A percentile compares a stretch with the other conserved stretches of the same genome.
Evolutionary conservation across 2,329 filamentous ascomycete genomes (phyloP).

Genomic region (Tolypocladium amazonense): DNA sequence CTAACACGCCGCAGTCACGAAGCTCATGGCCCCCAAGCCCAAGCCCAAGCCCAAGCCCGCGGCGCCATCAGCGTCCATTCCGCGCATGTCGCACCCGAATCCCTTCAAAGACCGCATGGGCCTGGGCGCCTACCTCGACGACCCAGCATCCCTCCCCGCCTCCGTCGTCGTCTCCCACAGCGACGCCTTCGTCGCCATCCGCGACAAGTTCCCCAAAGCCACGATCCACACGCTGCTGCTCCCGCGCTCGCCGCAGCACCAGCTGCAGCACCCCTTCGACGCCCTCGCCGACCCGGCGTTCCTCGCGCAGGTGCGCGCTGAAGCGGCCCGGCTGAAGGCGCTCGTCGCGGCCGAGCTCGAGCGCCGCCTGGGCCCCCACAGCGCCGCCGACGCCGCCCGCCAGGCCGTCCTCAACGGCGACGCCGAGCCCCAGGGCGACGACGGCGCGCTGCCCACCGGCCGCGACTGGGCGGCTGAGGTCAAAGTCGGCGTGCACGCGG

Average conservation of each 20-base stretch:
- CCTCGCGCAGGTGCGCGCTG: slow-evolving; percentile 48
- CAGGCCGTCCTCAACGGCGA: slow-evolving; percentile 56
- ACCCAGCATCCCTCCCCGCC: slow-evolving; percentile 50
- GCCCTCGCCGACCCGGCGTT: slow-evolving; percentile 65
- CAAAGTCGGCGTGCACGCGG: slow-evolving; percentile 70
- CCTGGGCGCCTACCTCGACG: slow-evolving; percentile 54
- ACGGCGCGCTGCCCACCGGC: slow-evolving; percentile 48
- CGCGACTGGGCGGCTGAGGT: slow-evolving; percentile 72
- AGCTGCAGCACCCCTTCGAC: slow-evolving; percentile 61
- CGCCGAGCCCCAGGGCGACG: slow-evolving; percentile 24
- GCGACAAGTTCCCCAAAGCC: slow-evolving; percentile 79
- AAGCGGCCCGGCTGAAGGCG: slow-evolving; percentile 48
- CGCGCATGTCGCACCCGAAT: slow-evolving; percentile 11
- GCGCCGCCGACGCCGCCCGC: slow-evolving; percentile 50
- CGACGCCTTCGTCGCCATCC: slow-evolving; percentile 61
- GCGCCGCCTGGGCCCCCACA: slow-evolving; percentile 53
- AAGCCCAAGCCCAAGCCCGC: slow-evolving; percentile 25
- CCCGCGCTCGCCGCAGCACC: slow-evolving; percentile 54
- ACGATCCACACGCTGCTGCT: slow-evolving; percentile 81
- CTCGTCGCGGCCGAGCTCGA: slow-evolving; percentile 68
- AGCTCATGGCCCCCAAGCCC: slow-evolving; percentile 26
- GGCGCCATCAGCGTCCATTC: slow-evolving; percentile 5
- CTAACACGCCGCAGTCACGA: slow-evolving; percentile 14
- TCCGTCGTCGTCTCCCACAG: slow-evolving; percentile 56
- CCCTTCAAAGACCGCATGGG: slow-evolving; percentile 44